phyloP scores from a whole-genome alignment of 768 basidiomycete genomes.

The Psilocybe cubensis region DNA sequence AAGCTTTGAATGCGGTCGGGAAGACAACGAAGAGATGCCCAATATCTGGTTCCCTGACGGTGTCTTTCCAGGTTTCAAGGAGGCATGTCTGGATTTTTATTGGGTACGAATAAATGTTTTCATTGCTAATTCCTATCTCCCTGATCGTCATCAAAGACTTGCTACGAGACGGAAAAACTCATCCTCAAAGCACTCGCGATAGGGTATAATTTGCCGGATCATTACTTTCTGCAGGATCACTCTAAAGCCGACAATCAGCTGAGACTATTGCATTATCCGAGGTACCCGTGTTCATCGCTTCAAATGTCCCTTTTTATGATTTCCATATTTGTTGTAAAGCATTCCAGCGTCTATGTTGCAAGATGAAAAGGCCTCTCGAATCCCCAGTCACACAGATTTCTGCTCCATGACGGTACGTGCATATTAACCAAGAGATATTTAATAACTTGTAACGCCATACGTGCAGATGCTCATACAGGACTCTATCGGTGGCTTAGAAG shows the following conservation, averaged over 20 bases:
- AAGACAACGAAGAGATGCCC: conserved; percentile 46
- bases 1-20: conserved; percentile 58
- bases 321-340: conserved; percentile 17
- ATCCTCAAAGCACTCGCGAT: conserved; percentile 54
- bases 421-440: too few relatives aligned
- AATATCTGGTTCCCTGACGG: conserved; percentile 63
- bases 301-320: background rate
- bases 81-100: conserved; percentile 54
- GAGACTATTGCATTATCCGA: conserved; percentile 61
- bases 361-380: conserved; percentile 41
- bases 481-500: conserved; percentile 61
- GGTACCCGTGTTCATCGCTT: conserved; percentile 15
- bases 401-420: conserved; percentile 51
- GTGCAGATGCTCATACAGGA: conserved; percentile 57
- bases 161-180: conserved; percentile 43
- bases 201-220: conserved; percentile 44
- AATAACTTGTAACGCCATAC: background rate
- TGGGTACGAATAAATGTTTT: conserved; percentile 38
- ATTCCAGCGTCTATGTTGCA: conserved; percentile 35
- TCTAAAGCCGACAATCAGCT: conserved; percentile 53
- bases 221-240: conserved; percentile 49
- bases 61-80: conserved; percentile 55
- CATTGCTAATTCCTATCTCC: background rate
- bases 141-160: conserved; percentile 31
- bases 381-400: conserved; percentile 59